Percentiles rank a stretch among this genome's conserved stretches.
Evolutionary conservation across 176 grass and related monocot genomes (phyloP).

Genomic region (Avena insularis): DNA sequence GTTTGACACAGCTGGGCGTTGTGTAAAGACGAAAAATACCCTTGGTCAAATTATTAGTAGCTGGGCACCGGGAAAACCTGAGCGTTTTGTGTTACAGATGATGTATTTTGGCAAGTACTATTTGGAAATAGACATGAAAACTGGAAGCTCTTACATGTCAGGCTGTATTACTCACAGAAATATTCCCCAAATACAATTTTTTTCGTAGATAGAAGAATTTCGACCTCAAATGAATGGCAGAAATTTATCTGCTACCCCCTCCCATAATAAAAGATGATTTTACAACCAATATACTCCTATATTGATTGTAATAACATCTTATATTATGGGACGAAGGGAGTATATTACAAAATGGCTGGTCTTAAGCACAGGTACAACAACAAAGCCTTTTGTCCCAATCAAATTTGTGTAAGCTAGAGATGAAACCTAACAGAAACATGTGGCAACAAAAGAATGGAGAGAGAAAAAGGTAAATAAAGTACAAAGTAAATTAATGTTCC

Average conservation of each 20-base stretch:
- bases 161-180: neutral
- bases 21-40: conserved; percentile 2
- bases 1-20: neutral
- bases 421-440: too few relatives aligned
- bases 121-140: neutral
- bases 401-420: neutral
- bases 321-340: too few relatives aligned
- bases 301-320: too few relatives aligned
- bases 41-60: neutral
- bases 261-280: too few relatives aligned
- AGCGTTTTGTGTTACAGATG: neutral
- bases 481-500: too few relatives aligned
- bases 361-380: neutral
- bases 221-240: neutral
- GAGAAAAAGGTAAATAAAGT: too few relatives aligned
- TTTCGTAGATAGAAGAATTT: neutral
- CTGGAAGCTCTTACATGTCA: conserved; percentile 11
- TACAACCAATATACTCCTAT: too few relatives aligned
- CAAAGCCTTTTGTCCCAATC: neutral
- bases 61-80: neutral
- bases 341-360: neutral
- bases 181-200: neutral
- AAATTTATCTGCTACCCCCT: neutral
- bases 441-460: too few relatives aligned
- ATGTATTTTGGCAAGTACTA: neutral